phyloP scores from a whole-genome alignment of 164 flowering plant species.

The Stephania yunnanensis region DNA sequence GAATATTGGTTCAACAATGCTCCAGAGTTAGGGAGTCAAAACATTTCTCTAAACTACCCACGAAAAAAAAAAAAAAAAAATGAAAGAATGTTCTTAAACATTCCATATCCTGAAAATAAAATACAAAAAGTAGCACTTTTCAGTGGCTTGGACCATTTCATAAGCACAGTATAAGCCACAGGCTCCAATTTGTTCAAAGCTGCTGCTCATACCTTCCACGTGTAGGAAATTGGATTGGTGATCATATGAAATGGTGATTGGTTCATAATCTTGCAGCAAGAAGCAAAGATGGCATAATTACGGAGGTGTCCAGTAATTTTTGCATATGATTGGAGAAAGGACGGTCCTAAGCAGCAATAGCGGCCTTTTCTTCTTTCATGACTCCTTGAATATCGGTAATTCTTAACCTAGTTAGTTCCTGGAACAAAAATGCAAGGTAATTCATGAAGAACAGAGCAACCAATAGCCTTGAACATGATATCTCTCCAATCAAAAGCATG shows the following conservation, averaged over 20 bases:
- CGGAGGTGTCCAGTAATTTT: background rate
- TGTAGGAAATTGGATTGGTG: background rate
- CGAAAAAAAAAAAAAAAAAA: background rate
- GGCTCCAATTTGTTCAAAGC: background rate
- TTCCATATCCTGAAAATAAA: background rate
- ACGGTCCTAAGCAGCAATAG: slow-evolving; percentile 9
- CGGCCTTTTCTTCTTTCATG: slow-evolving; percentile 30
- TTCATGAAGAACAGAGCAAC: slow-evolving; percentile 10
- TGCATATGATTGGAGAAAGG: background rate
- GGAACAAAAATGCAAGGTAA: slow-evolving; percentile 13
- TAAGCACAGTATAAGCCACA: background rate
- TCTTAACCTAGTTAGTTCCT: slow-evolving; percentile 87
- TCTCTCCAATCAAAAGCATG: background rate
- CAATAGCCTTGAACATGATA: background rate
- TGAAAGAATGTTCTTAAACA: background rate
- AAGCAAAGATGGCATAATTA: background rate
- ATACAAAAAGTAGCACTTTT: background rate
- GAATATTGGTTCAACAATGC: background rate
- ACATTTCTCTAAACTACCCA: background rate
- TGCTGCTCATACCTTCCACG: background rate
- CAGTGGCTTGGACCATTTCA: background rate
- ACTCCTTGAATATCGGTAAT: slow-evolving; percentile 80
- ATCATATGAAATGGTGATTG: background rate
- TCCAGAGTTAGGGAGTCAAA: background rate
- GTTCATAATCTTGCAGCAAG: background rate